Conservation (phyloP, 257 asterid genomes). For the Nicotiana otophora region DNA sequence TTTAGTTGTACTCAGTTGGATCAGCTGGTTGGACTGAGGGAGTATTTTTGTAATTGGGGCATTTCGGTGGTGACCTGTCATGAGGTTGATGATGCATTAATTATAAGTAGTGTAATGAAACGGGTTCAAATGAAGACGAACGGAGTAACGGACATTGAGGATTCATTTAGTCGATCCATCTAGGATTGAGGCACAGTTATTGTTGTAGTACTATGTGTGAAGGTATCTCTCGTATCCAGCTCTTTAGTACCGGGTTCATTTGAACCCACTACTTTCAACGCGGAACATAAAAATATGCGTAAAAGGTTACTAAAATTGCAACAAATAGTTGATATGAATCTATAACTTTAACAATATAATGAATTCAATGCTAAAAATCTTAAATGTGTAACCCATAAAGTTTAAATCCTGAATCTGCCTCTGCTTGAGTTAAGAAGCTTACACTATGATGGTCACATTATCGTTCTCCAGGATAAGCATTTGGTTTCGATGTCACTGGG, state of each 20-base stretch:
- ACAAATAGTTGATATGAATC: too few species aligned
- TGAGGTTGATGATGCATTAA: neutral
- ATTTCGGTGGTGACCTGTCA: neutral
- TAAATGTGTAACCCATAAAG: too few species aligned
- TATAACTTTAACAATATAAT: too few species aligned
- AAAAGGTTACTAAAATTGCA: too few species aligned
- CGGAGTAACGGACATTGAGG: neutral
- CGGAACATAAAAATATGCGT: too few species aligned
- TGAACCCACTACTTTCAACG: too few species aligned
- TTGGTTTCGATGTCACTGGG: neutral
- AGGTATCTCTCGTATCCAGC: neutral
- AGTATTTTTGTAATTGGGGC: neutral
- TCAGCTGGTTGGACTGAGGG: neutral
- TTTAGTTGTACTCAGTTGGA: neutral
- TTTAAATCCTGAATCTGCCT: too few species aligned
- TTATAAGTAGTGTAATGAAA: neutral
- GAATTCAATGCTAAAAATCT: too few species aligned
- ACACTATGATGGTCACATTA: neutral
- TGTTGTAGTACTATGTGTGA: neutral
- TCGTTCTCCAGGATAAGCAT: neutral
- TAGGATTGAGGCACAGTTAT: neutral
- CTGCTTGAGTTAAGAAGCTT: neutral
- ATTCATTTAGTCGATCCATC: neutral
- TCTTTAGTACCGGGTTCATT: too few species aligned
- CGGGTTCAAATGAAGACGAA: neutral